phyloP scores from a whole-genome alignment of 2,329 filamentous ascomycete species.

The Ophiostoma sp. region DNA sequence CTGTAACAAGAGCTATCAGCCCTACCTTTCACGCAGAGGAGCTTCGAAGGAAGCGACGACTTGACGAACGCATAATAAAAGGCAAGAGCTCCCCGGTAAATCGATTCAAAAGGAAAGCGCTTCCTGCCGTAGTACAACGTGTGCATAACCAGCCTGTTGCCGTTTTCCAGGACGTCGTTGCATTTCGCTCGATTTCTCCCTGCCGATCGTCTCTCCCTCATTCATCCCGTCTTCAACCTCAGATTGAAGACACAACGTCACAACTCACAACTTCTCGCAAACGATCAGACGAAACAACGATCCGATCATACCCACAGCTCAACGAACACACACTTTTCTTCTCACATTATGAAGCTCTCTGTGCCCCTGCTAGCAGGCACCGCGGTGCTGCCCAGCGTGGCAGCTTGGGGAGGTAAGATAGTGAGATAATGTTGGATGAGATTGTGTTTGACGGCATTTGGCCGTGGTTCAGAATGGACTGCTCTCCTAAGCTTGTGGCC shows the following conservation, averaged over 20 bases:
- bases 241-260: not conserved
- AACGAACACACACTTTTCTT: not conserved
- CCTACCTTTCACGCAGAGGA: not conserved
- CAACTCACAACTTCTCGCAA: not conserved
- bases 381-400: constrained; percentile 38
- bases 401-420: constrained; percentile 47
- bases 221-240: not conserved
- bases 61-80: not conserved
- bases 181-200: not conserved
- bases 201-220: not conserved
- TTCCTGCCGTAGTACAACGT: not conserved
- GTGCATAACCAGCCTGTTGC: not conserved
- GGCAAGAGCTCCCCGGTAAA: not conserved
- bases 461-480: not conserved
- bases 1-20: constrained; percentile 19
- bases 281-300: not conserved
- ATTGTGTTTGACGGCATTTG: not conserved
- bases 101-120: not conserved
- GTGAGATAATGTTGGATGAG: not conserved
- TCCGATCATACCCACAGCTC: not conserved
- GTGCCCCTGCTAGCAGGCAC: constrained; percentile 36
- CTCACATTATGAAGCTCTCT: constrained; percentile 27
- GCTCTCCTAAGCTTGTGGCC: no score
- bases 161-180: not conserved
- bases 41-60: not conserved